Conservation (phyloP, 2,329 filamentous ascomycete species). For the Raffaelea arxii region DNA sequence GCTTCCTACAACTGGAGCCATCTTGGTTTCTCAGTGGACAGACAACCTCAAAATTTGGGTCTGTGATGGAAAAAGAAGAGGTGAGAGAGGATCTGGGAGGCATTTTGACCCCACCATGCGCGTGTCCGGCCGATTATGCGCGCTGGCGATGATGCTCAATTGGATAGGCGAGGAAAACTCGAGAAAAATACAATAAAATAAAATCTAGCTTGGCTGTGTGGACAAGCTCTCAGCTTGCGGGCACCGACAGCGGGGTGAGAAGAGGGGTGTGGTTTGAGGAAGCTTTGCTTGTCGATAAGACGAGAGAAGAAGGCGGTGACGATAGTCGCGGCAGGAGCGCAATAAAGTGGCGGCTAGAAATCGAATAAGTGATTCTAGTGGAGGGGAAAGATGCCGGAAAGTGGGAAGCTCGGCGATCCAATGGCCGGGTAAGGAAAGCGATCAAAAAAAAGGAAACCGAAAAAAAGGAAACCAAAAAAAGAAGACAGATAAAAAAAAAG, state of each 20-base stretch:
- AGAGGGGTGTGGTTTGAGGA: slow-evolving; percentile 6
- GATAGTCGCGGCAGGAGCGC: slow-evolving; percentile 3
- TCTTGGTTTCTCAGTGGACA: slow-evolving; percentile 94
- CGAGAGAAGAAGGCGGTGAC: slow-evolving; percentile 12
- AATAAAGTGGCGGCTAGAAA: not conserved
- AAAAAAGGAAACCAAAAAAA: too few species aligned
- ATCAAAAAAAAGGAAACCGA: too few species aligned
- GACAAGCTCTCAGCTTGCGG: slow-evolving; percentile 1
- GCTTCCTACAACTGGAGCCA: slow-evolving; percentile 92
- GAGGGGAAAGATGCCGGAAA: too few species aligned
- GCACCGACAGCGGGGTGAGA: slow-evolving; percentile 9
- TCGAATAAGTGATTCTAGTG: not conserved
- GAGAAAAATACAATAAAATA: too few species aligned
- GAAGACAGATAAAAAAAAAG: too few species aligned
- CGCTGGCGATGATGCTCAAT: not conserved
- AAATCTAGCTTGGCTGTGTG: not conserved
- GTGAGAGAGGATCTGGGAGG: slow-evolving; percentile 80
- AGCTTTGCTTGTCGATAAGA: slow-evolving; percentile 14
- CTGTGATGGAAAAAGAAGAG: slow-evolving; percentile 83
- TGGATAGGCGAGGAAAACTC: not conserved
- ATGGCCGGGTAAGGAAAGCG: too few species aligned
- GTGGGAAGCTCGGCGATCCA: too few species aligned
- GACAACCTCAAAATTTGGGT: slow-evolving; percentile 91
- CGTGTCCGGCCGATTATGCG: slow-evolving; percentile 2
- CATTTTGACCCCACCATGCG: slow-evolving; percentile 63